Evolutionary conservation across 495 filamentous ascomycete species (phyloP).

Genomic region (Cercophora samala): DNA sequence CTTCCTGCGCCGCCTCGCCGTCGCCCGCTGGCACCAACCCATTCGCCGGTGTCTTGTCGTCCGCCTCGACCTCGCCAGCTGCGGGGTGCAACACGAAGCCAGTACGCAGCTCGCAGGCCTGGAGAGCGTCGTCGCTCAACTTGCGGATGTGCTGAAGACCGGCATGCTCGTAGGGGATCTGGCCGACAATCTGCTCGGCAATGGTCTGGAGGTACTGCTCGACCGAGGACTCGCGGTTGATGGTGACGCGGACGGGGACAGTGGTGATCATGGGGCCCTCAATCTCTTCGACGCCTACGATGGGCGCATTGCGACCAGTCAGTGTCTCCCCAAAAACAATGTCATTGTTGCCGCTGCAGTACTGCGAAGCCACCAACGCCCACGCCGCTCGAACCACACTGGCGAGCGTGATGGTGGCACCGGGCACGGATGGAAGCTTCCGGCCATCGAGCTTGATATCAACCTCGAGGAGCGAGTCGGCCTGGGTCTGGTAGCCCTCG

Average conservation of each 20-base stretch:
- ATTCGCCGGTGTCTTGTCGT: conserved; percentile 41
- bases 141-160: conserved; percentile 67
- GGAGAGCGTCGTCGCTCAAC: conserved; percentile 57
- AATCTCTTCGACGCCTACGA: conserved; percentile 47
- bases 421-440: conserved; percentile 12
- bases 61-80: conserved; percentile 29
- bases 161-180: conserved; percentile 61
- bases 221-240: conserved; percentile 20
- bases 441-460: conserved; percentile 8
- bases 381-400: conserved; percentile 44
- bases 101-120: conserved; percentile 58
- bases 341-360: conserved; percentile 39
- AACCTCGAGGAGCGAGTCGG: conserved; percentile 12
- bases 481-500: conserved; percentile 17
- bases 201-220: conserved; percentile 44
- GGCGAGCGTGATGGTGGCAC: conserved; percentile 21
- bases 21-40: conserved; percentile 50
- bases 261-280: conserved; percentile 57
- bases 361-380: conserved; percentile 40
- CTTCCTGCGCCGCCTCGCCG: conserved; percentile 56
- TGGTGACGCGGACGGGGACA: conserved; percentile 48
- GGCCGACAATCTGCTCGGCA: conserved; percentile 50
- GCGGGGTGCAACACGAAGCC: conserved; percentile 49
- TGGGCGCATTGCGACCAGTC: conserved; percentile 44
- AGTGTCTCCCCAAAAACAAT: conserved; percentile 43